Evolutionary conservation across 805 yeast genomes (phyloP).

Genomic region (Saturnispora serradocipensis): DNA sequence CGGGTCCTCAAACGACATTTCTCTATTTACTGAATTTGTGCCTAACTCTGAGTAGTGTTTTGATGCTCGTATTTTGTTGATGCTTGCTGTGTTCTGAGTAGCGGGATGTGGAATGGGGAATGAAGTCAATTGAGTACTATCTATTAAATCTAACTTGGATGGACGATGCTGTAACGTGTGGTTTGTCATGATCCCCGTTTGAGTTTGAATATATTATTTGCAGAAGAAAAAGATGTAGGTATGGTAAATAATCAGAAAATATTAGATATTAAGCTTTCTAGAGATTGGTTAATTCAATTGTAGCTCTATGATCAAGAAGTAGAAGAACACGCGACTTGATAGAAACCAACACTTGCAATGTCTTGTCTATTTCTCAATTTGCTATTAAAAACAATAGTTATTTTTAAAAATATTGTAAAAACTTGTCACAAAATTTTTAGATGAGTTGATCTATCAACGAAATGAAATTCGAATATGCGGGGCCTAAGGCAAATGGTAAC

Average conservation of each 20-base stretch:
- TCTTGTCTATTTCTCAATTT: not conserved
- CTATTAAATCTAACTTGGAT: constrained; percentile 40
- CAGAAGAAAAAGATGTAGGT: not conserved
- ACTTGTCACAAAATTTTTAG: not conserved
- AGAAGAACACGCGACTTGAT: not conserved
- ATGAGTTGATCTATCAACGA: not conserved
- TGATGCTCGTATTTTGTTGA: not conserved
- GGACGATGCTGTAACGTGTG: constrained; percentile 11
- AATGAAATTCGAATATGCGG: not conserved
- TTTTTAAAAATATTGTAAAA: not conserved
- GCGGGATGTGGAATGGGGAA: constrained; percentile 45
- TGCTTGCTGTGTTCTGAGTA: not conserved
- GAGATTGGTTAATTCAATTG: not conserved
- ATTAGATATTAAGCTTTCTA: not conserved
- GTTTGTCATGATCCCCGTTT: not conserved
- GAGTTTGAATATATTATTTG: too few species aligned
- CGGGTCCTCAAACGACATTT: not conserved
- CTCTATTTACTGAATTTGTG: not conserved
- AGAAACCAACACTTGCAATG: not conserved
- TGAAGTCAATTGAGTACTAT: constrained; percentile 39
- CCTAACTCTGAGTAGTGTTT: not conserved
- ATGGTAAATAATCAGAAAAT: not conserved
- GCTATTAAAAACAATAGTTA: not conserved
- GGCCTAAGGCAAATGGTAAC: too few species aligned
- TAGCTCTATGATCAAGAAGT: not conserved